Conservation (phyloP, 208 protist species). For the Acanthamoeba divionensis region DNA sequence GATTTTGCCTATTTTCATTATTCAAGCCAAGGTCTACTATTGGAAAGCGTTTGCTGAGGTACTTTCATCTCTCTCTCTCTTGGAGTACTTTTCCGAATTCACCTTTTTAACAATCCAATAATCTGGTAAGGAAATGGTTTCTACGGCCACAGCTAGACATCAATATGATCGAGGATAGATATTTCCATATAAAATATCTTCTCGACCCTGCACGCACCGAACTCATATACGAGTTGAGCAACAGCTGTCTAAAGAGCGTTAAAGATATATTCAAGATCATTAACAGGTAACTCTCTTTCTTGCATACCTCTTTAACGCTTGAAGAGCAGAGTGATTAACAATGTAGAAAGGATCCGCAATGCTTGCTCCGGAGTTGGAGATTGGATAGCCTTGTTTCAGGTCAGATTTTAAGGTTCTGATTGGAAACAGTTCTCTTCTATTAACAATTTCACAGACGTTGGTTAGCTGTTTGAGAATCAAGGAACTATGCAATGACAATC, state of each 20-base stretch:
- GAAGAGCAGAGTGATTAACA: neutral
- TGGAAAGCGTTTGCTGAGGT: neutral
- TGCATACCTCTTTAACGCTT: neutral
- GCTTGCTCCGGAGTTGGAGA: neutral
- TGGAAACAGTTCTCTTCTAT: too few relatives aligned
- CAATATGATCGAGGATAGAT: neutral
- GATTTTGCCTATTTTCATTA: slow-evolving; percentile 30
- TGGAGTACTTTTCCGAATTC: neutral
- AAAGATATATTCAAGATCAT: slow-evolving; percentile 22
- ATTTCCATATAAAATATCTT: neutral
- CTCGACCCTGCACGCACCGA: neutral
- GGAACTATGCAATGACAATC: neutral
- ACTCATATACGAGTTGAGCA: neutral
- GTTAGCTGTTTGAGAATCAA: neutral
- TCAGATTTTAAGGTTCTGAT: neutral
- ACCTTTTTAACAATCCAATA: neutral
- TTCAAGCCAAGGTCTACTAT: neutral
- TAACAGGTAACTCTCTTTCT: neutral
- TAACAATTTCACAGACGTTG: too few relatives aligned
- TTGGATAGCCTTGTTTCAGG: neutral
- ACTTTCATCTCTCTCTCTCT: neutral
- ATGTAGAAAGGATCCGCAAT: neutral
- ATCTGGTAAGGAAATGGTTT: slow-evolving; percentile 28
- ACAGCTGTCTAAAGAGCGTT: neutral
- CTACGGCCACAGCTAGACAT: neutral